Percentiles rank a stretch among this genome's conserved stretches.
Evolutionary conservation across 202 grass and related monocot genomes (phyloP).

Genomic region (Schoenoplectus triqueter): DNA sequence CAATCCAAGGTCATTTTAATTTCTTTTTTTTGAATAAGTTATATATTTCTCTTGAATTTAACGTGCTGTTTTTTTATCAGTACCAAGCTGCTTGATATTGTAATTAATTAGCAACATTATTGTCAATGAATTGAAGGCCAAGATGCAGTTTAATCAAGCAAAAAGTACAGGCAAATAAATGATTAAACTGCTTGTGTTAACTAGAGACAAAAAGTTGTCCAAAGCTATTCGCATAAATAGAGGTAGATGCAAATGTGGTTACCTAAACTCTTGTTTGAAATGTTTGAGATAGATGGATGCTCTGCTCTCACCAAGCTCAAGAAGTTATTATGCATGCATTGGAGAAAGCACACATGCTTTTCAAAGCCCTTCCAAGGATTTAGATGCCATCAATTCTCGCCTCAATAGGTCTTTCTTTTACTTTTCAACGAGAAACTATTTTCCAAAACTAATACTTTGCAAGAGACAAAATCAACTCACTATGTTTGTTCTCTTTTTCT

Average conservation of each 20-base stretch:
- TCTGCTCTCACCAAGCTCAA: conserved; percentile 79
- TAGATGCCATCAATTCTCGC: conserved; percentile 79
- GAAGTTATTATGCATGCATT: conserved; percentile 94
- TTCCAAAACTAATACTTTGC: conserved; percentile 39
- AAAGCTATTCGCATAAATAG: neutral
- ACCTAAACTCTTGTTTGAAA: conserved; percentile 8
- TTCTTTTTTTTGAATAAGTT: conserved; percentile 9
- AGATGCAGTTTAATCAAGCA: neutral
- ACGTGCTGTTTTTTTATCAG: neutral
- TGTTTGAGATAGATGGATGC: conserved; percentile 69
- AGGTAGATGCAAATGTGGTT: neutral
- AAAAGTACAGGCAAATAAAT: neutral
- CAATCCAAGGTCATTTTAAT: conserved; percentile 72
- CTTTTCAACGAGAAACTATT: conserved; percentile 2
- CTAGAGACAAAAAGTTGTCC: neutral
- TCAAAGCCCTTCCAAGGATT: conserved; percentile 82
- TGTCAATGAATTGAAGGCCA: conserved; percentile 18
- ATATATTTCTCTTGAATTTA: neutral
- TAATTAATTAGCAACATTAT: neutral
- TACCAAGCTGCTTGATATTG: neutral
- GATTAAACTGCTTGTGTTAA: neutral
- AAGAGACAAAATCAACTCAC: conserved; percentile 19
- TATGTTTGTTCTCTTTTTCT: neutral
- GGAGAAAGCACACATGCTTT: conserved; percentile 91
- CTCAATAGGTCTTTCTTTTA: conserved; percentile 66